Conservation (phyloP, 1,284 basidiomycete genomes). For the Ganoderma sp. region DNA sequence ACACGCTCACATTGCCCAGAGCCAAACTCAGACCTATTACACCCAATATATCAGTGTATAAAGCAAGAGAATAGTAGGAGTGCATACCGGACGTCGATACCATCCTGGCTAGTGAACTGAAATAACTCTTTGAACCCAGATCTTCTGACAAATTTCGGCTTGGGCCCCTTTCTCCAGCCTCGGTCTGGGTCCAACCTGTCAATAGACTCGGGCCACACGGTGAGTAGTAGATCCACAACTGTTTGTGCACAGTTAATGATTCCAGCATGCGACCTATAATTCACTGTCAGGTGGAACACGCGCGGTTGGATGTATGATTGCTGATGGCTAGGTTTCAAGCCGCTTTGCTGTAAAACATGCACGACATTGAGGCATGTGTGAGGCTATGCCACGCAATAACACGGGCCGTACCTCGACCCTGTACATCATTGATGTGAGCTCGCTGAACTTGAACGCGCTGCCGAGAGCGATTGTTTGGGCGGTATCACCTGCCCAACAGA, state of each 20-base stretch:
- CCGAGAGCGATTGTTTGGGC: conserved; percentile 80
- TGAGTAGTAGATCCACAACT: conserved; percentile 62
- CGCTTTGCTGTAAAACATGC: neutral
- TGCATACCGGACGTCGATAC: conserved; percentile 53
- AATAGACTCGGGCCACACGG: conserved; percentile 70
- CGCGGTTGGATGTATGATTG: conserved; percentile 40
- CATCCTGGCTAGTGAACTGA: conserved; percentile 57
- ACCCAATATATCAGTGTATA: neutral
- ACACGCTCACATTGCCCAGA: conserved; percentile 2
- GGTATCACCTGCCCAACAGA: conserved; percentile 83
- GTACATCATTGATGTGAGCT: conserved; percentile 70
- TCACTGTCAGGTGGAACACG: conserved; percentile 65
- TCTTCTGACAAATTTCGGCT: conserved; percentile 61
- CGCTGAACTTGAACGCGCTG: conserved; percentile 74
- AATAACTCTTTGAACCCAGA: conserved; percentile 47
- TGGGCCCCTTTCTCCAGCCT: conserved; percentile 61
- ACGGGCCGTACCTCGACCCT: conserved; percentile 61
- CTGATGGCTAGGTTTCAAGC: neutral
- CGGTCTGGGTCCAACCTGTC: conserved; percentile 63
- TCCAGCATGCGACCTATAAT: conserved; percentile 76
- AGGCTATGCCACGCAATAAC: neutral
- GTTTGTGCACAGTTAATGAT: conserved; percentile 67
- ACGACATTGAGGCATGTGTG: neutral
- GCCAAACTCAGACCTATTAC: neutral
- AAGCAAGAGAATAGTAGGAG: neutral